Percentiles rank a stretch among this genome's conserved stretches.
phyloP scores from a whole-genome alignment of 495 filamentous ascomycete genomes.

The Hypoxylon fuscum region DNA sequence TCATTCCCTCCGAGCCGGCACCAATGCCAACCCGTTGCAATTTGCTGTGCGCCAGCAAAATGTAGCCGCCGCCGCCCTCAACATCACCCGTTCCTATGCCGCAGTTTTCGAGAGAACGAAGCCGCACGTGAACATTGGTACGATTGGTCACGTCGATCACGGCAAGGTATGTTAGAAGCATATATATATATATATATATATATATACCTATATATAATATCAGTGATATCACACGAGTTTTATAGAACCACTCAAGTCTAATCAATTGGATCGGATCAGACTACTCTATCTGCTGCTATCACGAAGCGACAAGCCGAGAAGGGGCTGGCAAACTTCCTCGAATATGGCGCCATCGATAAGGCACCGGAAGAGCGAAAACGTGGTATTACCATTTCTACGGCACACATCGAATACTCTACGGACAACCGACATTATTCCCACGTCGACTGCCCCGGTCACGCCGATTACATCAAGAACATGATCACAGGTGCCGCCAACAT shows the following conservation, averaged over 20 bases:
- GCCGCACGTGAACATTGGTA: constrained; percentile 98
- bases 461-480: constrained; percentile 99
- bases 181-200: constrained; percentile 4
- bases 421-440: constrained; percentile 94
- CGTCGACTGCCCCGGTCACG: constrained; percentile 99
- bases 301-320: constrained; percentile 96
- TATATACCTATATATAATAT: no score
- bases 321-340: constrained; percentile 90
- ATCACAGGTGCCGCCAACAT: constrained; percentile 97
- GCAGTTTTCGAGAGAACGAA: constrained; percentile 85
- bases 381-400: constrained; percentile 98
- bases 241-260: constrained; percentile 27
- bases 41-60: constrained; percentile 68
- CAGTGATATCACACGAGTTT: constrained; percentile 21
- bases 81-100: constrained; percentile 76
- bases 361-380: constrained; percentile 98
- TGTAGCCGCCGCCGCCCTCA: constrained; percentile 70
- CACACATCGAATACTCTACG: constrained; percentile 97
- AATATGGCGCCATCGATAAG: constrained; percentile 98
- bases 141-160: constrained; percentile 99
- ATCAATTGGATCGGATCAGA: constrained; percentile 66
- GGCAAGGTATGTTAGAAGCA: constrained; percentile 75
- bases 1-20: constrained; percentile 67
- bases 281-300: constrained; percentile 96
- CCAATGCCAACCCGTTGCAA: constrained; percentile 70